A percentile compares a stretch with the other conserved stretches of the same genome.
These are phyloP conservation scores for Tolypocladium endophyticum DNA, from an alignment of 2,329 filamentous ascomycete genomes.

Conservation along the genomic window DNA sequence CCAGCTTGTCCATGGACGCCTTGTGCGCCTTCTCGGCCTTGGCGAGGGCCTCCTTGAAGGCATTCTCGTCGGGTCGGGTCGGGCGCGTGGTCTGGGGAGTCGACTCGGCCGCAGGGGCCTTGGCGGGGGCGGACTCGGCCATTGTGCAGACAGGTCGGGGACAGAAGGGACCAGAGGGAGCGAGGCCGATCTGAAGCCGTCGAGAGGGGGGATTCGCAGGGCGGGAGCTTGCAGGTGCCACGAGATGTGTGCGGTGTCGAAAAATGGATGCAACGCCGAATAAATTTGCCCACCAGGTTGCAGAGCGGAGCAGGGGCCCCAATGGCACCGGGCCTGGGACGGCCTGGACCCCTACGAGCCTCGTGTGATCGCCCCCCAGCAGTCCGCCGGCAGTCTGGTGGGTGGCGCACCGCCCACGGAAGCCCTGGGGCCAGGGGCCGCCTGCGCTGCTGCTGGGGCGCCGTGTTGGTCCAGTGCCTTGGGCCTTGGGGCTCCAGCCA, in stretches of 20 bases:
- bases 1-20: slow-evolving; percentile 54
- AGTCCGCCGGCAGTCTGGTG: too few relatives aligned
- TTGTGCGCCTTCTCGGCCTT: slow-evolving; percentile 82
- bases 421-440: not conserved
- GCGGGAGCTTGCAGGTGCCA: slow-evolving; percentile 1
- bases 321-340: not conserved
- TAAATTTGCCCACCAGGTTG: not conserved
- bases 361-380: not conserved
- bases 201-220: not conserved
- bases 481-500: too few relatives aligned
- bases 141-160: slow-evolving; percentile 21
- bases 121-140: slow-evolving; percentile 35
- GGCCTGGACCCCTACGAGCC: not conserved
- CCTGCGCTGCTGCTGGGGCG: not conserved
- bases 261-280: not conserved
- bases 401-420: not conserved
- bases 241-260: slow-evolving; percentile 3
- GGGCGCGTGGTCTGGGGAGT: slow-evolving; percentile 45
- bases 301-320: not conserved
- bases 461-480: too few relatives aligned
- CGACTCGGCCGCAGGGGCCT: slow-evolving; percentile 30
- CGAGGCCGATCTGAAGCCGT: slow-evolving; percentile 1
- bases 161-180: slow-evolving; percentile 7
- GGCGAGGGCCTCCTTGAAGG: slow-evolving; percentile 68
- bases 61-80: slow-evolving; percentile 76